These are phyloP conservation scores for Auriscalpium orientale DNA, from an alignment of 768 basidiomycete genomes.

Conservation along the genomic window DNA sequence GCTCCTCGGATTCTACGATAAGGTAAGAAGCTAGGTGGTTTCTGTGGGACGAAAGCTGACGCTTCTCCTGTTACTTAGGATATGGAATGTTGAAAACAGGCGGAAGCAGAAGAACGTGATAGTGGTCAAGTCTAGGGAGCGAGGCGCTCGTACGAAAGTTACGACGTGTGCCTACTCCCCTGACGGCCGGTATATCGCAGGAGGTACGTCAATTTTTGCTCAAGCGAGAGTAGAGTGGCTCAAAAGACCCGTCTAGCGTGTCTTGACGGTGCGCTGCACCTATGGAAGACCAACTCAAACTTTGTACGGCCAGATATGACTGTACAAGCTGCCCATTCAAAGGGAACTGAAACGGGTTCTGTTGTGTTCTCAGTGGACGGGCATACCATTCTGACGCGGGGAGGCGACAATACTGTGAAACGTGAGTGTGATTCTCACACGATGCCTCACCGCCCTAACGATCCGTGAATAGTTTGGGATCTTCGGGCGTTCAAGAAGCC, in stretches of 20 bases:
- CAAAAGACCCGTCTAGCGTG: slow-evolving; percentile 48
- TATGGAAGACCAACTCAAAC: slow-evolving; percentile 91
- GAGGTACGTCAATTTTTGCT: slow-evolving; percentile 47
- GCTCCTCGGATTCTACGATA: slow-evolving; percentile 93
- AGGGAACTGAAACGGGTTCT: slow-evolving; percentile 81
- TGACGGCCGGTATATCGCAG: slow-evolving; percentile 86
- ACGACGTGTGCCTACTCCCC: slow-evolving; percentile 79
- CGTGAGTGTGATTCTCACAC: slow-evolving; percentile 42
- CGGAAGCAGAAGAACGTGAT: slow-evolving; percentile 94
- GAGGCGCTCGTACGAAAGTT: slow-evolving; percentile 90
- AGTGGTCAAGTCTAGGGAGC: slow-evolving; percentile 92
- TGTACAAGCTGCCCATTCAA: slow-evolving; percentile 81
- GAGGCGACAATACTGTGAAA: slow-evolving; percentile 94
- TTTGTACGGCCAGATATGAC: slow-evolving; percentile 86
- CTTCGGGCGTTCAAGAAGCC: slow-evolving; percentile 87
- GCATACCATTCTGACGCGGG: slow-evolving; percentile 75
- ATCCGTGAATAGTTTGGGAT: slow-evolving; percentile 74
- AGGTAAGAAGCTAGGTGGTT: slow-evolving; percentile 41
- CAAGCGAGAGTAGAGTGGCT: not conserved
- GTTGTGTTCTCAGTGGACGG: slow-evolving; percentile 87
- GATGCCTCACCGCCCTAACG: not conserved
- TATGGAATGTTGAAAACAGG: slow-evolving; percentile 92
- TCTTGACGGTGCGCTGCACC: slow-evolving; percentile 84
- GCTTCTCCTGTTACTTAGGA: slow-evolving; percentile 37
- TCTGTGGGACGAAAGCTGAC: not conserved